Evolutionary conservation across 202 grass and related monocot species (phyloP), one percentile per base, ranked within the genome.

Genomic region (Dendrocalamus latiflorus): DNA sequence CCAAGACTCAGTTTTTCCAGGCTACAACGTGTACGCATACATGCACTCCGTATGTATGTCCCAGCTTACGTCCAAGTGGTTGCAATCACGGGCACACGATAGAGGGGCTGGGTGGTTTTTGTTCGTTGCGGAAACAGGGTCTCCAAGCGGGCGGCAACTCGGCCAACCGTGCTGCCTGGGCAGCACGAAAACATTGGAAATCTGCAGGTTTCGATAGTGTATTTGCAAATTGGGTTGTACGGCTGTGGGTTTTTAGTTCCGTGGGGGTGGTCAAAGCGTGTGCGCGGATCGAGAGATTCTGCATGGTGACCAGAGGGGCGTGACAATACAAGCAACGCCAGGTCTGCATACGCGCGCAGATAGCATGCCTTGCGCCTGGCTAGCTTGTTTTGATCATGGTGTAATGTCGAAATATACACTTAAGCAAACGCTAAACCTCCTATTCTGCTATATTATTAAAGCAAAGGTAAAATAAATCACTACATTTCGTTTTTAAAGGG

Each of bases 241-340:
- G 71, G 81, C 30, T 1, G 47, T 14, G 2, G 13, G n/a, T n/a
- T n/a, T 41, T 57, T 53, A 15, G 9, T 7, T 17, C 9, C 8
- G 0, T 0, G 33, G 49, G 45, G 3, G 45, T 3, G 4, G 81
- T 85, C 67, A 84, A 65, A 62, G 41, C 26, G 17, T 59, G 33
- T 16, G 60, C 12, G 8, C 6, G 17, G 28, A 51, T 67, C 63
- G 70, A 82, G 59, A 75, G 85, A 76, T 75, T 87, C 78, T 68
- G 64, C 65, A 48, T 49, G 61, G 38, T 47, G 72, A 16, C 61
- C 69, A 44, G 57, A 64, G 56, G 6, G 41, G 55, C 68, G 68
- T 24, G 43, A 4, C 28, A 38, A 4, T n/a, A n/a, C 37, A 25
- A 14, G 70, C 13, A 62, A 34, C 5, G 12, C 26, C 24, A 25